These are phyloP conservation scores for Aspergillus unguis DNA, from an alignment of 2,329 filamentous ascomycete genomes.

Conservation along the genomic window DNA sequence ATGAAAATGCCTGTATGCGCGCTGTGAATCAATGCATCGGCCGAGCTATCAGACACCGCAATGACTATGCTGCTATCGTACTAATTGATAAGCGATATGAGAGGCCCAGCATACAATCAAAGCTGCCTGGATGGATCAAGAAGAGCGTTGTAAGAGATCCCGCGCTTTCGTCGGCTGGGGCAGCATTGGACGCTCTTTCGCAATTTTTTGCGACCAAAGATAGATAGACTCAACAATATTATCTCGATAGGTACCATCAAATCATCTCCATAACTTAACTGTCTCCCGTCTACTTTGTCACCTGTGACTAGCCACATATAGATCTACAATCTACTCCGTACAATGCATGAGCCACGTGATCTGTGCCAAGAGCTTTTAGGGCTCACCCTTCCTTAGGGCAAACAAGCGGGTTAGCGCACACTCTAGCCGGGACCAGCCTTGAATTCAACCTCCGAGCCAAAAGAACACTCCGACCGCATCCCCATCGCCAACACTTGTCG, in stretches of 20 bases:
- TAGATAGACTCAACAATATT: neutral
- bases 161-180: slow-evolving; percentile 23
- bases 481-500: slow-evolving; percentile 41
- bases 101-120: slow-evolving; percentile 67
- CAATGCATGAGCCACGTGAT: neutral
- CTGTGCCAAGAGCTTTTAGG: slow-evolving; percentile 10
- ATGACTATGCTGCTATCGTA: slow-evolving; percentile 87
- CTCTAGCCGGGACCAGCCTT: slow-evolving; percentile 32
- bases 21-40: slow-evolving; percentile 97
- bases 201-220: slow-evolving; percentile 27
- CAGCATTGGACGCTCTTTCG: slow-evolving; percentile 28
- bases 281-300: too few relatives aligned
- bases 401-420: slow-evolving; percentile 40
- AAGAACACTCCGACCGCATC: slow-evolving; percentile 30
- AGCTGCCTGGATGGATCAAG: slow-evolving; percentile 87
- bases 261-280: too few relatives aligned
- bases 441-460: slow-evolving; percentile 36
- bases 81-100: slow-evolving; percentile 78
- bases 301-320: too few relatives aligned
- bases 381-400: slow-evolving; percentile 32
- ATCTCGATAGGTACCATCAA: neutral
- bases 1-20: slow-evolving; percentile 93
- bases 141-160: slow-evolving; percentile 53
- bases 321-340: neutral
- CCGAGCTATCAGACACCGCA: slow-evolving; percentile 79